A percentile compares a stretch with the other conserved stretches of the same genome.
These are phyloP conservation scores for Speleostelium caveatum DNA, from an alignment of 78 protist genomes.

Conservation along the genomic window DNA sequence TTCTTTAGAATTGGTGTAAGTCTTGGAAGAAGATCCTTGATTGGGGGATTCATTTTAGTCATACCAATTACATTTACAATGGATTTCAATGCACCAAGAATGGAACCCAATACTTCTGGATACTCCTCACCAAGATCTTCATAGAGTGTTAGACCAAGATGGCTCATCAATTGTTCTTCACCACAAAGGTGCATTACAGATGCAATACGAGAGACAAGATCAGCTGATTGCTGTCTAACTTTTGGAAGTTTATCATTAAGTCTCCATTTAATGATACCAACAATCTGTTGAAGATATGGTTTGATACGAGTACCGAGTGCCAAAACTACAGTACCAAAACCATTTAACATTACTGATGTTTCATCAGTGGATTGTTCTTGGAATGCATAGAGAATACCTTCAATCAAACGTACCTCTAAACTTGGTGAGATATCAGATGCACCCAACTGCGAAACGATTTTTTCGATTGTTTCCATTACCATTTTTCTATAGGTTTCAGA, in stretches of 20 bases:
- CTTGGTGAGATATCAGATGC: conserved; percentile 92
- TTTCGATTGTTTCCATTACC: conserved; percentile 95
- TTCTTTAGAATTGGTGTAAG: conserved; percentile 97
- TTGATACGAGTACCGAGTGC: conserved; percentile 94
- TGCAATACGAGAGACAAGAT: conserved; percentile 96
- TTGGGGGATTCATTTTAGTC: conserved; percentile 96
- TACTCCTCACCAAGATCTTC: conserved; percentile 99
- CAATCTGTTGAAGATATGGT: conserved; percentile 95
- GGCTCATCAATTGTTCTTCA: conserved; percentile 91
- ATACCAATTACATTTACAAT: conserved; percentile 97
- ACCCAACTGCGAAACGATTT: conserved; percentile 90
- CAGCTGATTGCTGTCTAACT: conserved; percentile 97
- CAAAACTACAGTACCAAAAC: conserved; percentile 94
- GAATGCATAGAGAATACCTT: conserved; percentile 97
- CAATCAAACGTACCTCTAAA: conserved; percentile 95
- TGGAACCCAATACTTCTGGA: conserved; percentile 98
- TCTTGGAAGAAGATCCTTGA: conserved; percentile 96
- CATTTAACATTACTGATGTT: conserved; percentile 87
- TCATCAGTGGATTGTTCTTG: conserved; percentile 95
- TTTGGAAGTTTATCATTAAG: conserved; percentile 90
- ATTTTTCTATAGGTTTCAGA: conserved; percentile 94
- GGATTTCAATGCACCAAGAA: conserved; percentile 95
- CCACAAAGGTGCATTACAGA: conserved; percentile 93
- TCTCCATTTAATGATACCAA: conserved; percentile 95
- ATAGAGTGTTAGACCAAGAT: conserved; percentile 94